These are phyloP conservation scores for Mucor saturninus DNA, from an alignment of 371 early-diverging fungal genomes.

Conservation along the genomic window DNA sequence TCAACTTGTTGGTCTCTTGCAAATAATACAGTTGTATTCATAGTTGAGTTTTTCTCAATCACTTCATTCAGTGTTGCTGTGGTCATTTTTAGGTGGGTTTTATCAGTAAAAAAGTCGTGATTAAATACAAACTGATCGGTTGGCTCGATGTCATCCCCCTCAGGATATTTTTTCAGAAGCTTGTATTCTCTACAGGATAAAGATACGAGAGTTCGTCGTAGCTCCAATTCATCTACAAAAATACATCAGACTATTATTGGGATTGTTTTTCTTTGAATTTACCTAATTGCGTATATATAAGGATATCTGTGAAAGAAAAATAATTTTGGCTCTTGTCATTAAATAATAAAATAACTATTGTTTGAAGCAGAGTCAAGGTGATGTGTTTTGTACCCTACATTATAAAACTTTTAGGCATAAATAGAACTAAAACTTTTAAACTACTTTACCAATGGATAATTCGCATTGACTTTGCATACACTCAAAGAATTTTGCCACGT, in stretches of 20 bases:
- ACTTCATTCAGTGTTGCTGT: conserved; percentile 85
- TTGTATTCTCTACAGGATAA: conserved; percentile 81
- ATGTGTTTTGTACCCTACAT: conserved; percentile 69
- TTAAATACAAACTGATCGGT: conserved; percentile 77
- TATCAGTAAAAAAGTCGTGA: conserved; percentile 63
- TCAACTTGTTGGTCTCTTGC: conserved; percentile 79
- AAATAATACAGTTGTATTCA: conserved; percentile 74
- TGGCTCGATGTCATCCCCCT: conserved; percentile 54
- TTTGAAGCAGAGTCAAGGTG: conserved; percentile 76
- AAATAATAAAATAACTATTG: conserved; percentile 77
- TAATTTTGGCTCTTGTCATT: conserved; percentile 56
- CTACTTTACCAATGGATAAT: conserved; percentile 59
- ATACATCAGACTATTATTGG: background rate
- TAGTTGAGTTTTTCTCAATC: conserved; percentile 72
- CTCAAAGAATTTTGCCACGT: conserved; percentile 88
- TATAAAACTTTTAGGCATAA: background rate
- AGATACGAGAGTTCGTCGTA: conserved; percentile 81
- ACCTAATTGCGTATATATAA: conserved; percentile 67
- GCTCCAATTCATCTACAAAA: conserved; percentile 68
- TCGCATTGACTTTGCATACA: conserved; percentile 73
- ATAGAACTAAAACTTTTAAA: background rate
- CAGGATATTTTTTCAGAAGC: conserved; percentile 71
- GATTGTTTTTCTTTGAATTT: conserved; percentile 7
- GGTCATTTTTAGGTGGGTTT: conserved; percentile 81
- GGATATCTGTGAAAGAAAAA: conserved; percentile 74